phyloP scores from a whole-genome alignment of 768 basidiomycete genomes.

The Calocera cornea region DNA sequence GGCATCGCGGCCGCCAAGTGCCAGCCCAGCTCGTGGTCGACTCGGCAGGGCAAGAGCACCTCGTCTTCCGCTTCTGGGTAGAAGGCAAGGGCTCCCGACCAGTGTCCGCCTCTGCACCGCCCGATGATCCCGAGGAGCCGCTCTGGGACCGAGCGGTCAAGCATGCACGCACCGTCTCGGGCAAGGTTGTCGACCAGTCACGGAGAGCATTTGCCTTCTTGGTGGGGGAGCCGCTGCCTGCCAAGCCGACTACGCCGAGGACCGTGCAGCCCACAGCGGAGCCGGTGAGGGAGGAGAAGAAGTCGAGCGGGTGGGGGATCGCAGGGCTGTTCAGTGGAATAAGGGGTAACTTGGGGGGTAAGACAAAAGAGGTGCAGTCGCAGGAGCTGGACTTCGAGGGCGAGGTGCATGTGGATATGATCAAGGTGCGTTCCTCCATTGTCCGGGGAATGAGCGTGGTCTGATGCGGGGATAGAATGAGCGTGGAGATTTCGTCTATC shows the following conservation, averaged over 20 bases:
- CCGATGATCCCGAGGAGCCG: neutral
- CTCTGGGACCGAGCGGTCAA: neutral
- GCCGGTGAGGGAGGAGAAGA: constrained; percentile 20
- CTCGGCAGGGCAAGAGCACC: constrained; percentile 60
- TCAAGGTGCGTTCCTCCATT: constrained; percentile 36
- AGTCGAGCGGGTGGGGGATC: constrained; percentile 35
- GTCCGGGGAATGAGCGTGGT: neutral
- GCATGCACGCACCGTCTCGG: neutral
- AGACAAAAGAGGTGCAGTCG: constrained; percentile 19
- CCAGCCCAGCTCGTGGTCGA: constrained; percentile 66
- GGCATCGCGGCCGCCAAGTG: constrained; percentile 72
- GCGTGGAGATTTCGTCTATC: constrained; percentile 63
- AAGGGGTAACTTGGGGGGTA: constrained; percentile 27
- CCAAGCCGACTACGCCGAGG: constrained; percentile 7
- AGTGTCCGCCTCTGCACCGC: neutral
- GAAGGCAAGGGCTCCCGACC: constrained; percentile 41
- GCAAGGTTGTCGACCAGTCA: constrained; percentile 21
- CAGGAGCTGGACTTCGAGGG: constrained; percentile 32
- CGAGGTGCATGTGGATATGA: constrained; percentile 66
- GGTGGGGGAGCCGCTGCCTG: constrained; percentile 43
- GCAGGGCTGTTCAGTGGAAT: constrained; percentile 59
- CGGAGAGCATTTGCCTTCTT: constrained; percentile 57
- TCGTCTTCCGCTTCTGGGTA: constrained; percentile 73
- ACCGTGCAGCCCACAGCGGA: neutral
- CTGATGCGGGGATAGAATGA: constrained; percentile 38